Percentiles rank a stretch among this genome's conserved stretches.
Evolutionary conservation across 2,329 filamentous ascomycete genomes (phyloP).

Genomic region (Zalaria obscura): DNA sequence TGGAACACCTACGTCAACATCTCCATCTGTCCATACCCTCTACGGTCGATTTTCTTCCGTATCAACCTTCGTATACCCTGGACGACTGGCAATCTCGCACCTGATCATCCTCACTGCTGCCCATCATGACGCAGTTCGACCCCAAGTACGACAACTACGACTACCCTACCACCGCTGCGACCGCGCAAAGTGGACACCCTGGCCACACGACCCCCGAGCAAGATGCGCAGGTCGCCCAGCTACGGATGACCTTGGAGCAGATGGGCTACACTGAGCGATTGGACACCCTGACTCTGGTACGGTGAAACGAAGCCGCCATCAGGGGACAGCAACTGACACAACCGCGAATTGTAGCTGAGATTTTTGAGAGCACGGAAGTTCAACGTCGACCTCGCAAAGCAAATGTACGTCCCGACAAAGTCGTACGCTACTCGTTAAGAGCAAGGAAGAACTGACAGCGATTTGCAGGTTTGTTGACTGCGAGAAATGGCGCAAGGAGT

Average conservation of each 20-base stretch:
- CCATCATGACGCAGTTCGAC: slow-evolving; percentile 35
- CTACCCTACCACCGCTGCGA: slow-evolving; percentile 66
- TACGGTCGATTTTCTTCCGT: no score
- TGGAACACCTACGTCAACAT: slow-evolving; percentile 12
- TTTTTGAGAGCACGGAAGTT: slow-evolving; percentile 95
- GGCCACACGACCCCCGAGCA: slow-evolving; percentile 77
- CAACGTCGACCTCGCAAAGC: slow-evolving; percentile 67
- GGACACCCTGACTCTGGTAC: slow-evolving; percentile 81
- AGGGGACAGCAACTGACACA: not conserved
- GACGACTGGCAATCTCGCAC: no score
- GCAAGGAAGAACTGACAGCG: not conserved
- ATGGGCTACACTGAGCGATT: slow-evolving; percentile 71
- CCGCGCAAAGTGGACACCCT: slow-evolving; percentile 61
- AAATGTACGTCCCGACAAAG: slow-evolving; percentile 52
- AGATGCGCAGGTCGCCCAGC: slow-evolving; percentile 77
- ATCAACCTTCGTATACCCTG: no score
- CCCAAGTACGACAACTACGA: slow-evolving; percentile 95
- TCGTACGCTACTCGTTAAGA: not conserved
- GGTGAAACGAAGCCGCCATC: slow-evolving; percentile 12
- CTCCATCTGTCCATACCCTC: slow-evolving; percentile 5
- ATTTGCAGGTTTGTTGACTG: slow-evolving; percentile 66
- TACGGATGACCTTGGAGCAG: slow-evolving; percentile 72
- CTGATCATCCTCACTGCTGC: not conserved
- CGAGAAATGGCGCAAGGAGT: slow-evolving; percentile 84
- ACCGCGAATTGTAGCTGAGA: slow-evolving; percentile 44